phyloP scores from a whole-genome alignment of 305 asterid species.

The Plantago lanceolata region DNA sequence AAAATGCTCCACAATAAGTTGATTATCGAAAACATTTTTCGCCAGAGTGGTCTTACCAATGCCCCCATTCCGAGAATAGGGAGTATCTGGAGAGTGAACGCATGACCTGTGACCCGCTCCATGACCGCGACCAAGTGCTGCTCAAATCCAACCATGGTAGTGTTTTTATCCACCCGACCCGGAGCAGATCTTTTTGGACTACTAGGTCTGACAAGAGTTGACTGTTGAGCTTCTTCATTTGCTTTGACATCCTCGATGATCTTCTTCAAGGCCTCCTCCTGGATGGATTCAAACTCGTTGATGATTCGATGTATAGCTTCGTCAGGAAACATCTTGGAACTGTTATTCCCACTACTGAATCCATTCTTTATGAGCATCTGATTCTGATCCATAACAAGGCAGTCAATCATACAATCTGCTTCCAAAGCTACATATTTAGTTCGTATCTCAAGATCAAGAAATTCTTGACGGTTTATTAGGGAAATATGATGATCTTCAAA shows the following conservation, averaged over 20 bases:
- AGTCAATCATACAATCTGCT: constrained; percentile 3
- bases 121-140: not conserved
- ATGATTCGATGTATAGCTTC: not conserved
- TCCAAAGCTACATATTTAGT: not conserved
- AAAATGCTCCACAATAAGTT: not conserved
- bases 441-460: not conserved
- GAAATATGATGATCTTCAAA: not conserved
- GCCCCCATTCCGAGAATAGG: not conserved
- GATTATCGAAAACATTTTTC: not conserved
- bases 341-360: not conserved
- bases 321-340: not conserved
- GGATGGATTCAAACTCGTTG: not conserved
- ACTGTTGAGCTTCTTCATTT: not conserved
- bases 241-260: not conserved
- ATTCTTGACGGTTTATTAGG: not conserved
- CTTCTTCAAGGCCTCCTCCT: not conserved
- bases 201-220: not conserved
- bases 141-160: not conserved
- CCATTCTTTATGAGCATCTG: not conserved
- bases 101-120: not conserved
- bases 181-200: not conserved
- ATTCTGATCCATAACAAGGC: constrained; percentile 1
- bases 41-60: not conserved
- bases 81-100: not conserved
- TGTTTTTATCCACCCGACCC: not conserved